These are phyloP conservation scores for Mollisiaceae sp. DNA, from an alignment of 2,329 filamentous ascomycete genomes.

Conservation along the genomic window DNA sequence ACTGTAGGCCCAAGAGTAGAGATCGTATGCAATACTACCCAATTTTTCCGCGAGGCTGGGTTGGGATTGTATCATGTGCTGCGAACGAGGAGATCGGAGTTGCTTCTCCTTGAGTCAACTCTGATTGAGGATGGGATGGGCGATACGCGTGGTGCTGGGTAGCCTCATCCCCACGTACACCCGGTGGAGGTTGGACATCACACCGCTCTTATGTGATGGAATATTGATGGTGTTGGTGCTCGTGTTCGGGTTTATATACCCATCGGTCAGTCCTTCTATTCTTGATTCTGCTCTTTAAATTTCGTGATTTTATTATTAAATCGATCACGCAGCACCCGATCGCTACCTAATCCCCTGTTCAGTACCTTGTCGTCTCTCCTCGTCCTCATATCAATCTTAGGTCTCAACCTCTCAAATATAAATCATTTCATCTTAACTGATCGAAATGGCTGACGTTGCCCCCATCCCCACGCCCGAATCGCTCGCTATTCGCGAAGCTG, in stretches of 20 bases:
- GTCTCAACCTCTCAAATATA: too few species aligned
- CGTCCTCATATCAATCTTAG: background rate
- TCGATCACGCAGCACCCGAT: too few species aligned
- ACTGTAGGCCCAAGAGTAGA: background rate
- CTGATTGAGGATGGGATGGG: background rate
- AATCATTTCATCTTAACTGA: constrained; percentile 29
- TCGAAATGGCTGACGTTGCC: constrained; percentile 27
- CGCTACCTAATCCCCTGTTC: background rate
- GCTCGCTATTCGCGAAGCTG: constrained; percentile 24
- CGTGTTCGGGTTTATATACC: constrained; percentile 12
- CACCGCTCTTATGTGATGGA: constrained; percentile 19
- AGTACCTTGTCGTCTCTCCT: background rate
- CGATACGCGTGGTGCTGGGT: background rate
- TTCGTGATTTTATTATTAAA: constrained; percentile 20
- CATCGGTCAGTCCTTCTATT: background rate
- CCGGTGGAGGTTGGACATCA: background rate
- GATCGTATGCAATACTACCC: background rate
- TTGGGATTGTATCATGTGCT: background rate
- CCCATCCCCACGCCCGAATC: constrained; percentile 10
- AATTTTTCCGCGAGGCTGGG: background rate
- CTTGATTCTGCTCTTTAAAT: constrained; percentile 13
- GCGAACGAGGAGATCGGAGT: background rate
- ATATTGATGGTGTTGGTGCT: background rate
- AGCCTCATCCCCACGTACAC: constrained; percentile 7
- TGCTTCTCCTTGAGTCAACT: constrained; percentile 1